Percentiles rank a stretch among this genome's conserved stretches.
These are phyloP conservation scores for Boletellus sp. DNA, from an alignment of 1,284 basidiomycete species.

Conservation along the genomic window DNA sequence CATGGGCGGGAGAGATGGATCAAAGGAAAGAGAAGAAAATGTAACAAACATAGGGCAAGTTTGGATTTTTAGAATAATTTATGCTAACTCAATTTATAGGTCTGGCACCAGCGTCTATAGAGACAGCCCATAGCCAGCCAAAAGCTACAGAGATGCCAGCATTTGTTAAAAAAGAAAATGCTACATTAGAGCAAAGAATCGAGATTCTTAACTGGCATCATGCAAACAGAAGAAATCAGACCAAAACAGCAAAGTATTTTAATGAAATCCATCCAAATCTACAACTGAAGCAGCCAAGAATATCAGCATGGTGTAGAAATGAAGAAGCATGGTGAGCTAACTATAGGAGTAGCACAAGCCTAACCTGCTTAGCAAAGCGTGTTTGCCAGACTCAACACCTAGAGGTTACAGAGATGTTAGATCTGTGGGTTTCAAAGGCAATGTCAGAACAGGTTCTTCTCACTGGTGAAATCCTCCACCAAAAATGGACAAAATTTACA, in stretches of 20 bases:
- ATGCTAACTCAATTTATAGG: no score
- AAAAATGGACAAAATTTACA: conserved; percentile 11
- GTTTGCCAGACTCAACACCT: conserved; percentile 7
- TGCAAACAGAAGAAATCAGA: conserved; percentile 1
- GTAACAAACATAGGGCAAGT: no score
- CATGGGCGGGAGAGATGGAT: no score
- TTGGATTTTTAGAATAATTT: no score
- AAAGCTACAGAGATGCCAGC: no score
- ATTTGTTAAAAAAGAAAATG: conserved; percentile 3
- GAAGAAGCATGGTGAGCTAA: neutral
- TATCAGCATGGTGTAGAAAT: conserved; percentile 1
- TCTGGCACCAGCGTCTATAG: no score
- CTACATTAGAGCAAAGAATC: conserved; percentile 5
- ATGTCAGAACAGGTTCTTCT: conserved; percentile 1
- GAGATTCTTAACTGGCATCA: conserved; percentile 12
- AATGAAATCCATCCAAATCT: conserved; percentile 1
- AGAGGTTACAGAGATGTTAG: conserved; percentile 10
- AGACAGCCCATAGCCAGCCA: no score
- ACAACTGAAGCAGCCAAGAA: neutral
- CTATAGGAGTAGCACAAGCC: neutral
- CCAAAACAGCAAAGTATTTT: conserved; percentile 5
- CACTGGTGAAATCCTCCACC: neutral
- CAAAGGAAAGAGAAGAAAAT: no score
- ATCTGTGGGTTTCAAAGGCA: conserved; percentile 14
- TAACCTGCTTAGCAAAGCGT: neutral